Conservation (phyloP, 768 basidiomycete genomes). For the Rickenella mellea region DNA sequence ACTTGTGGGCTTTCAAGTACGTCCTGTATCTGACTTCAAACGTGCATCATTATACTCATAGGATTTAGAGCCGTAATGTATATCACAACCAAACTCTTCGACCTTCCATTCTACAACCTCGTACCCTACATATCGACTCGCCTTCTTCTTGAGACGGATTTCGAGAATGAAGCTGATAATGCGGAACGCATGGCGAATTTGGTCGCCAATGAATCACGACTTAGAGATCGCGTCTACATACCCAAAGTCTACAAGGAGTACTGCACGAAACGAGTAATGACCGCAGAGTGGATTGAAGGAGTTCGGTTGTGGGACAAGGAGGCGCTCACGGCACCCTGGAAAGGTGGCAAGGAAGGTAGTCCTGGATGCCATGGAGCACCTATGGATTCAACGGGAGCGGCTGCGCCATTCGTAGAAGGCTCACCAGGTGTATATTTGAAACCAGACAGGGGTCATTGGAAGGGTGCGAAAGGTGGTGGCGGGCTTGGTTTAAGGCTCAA, state of each 20-base stretch:
- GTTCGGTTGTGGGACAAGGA: constrained; percentile 60
- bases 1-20: constrained; percentile 43
- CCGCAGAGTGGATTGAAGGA: constrained; percentile 79
- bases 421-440: not conserved
- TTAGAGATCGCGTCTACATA: not conserved
- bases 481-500: constrained; percentile 9
- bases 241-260: constrained; percentile 53
- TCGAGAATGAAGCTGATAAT: constrained; percentile 70
- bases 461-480: not conserved
- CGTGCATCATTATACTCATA: not conserved
- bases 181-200: constrained; percentile 28
- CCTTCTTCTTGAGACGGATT: constrained; percentile 76
- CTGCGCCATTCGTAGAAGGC: no score
- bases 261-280: constrained; percentile 71
- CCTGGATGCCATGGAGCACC: not conserved
- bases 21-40: constrained; percentile 22
- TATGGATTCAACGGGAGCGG: not conserved
- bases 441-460: not conserved
- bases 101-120: constrained; percentile 75
- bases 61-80: constrained; percentile 62
- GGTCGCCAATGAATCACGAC: constrained; percentile 1
- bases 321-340: constrained; percentile 28
- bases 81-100: constrained; percentile 74
- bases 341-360: constrained; percentile 40
- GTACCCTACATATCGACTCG: constrained; percentile 70